These are phyloP conservation scores for Mallotus japonicus DNA, from an alignment of 441 rosid species.

Conservation along the genomic window DNA sequence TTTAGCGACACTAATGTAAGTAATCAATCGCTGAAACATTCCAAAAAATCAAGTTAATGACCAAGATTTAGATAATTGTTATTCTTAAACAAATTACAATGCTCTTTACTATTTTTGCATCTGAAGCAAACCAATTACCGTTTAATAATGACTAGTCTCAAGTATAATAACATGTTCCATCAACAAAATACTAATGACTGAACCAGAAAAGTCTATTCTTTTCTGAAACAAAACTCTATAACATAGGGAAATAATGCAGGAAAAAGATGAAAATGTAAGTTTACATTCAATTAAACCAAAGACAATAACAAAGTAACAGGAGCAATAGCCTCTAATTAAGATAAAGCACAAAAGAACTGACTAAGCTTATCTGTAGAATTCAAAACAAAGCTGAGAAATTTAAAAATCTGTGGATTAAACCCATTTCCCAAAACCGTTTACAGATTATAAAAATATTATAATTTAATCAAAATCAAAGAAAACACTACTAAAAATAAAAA, in stretches of 20 bases:
- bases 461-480: not conserved
- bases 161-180: not conserved
- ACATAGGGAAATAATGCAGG: not conserved
- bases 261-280: not conserved
- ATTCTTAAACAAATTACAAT: conserved; percentile 8
- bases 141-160: not conserved
- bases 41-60: not conserved
- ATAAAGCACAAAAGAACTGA: not conserved
- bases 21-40: not conserved
- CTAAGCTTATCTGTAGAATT: not conserved
- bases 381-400: not conserved
- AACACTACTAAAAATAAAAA: not conserved
- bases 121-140: not conserved
- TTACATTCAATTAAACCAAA: too few relatives aligned
- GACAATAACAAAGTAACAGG: not conserved
- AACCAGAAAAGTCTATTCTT: not conserved
- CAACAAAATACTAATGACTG: not conserved
- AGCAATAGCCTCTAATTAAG: not conserved
- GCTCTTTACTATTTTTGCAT: too few relatives aligned
- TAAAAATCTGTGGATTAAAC: too few relatives aligned
- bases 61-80: not conserved
- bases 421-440: conserved; percentile 1
- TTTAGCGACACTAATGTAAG: not conserved
- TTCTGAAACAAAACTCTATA: not conserved
- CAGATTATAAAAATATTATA: not conserved